Base-by-base conservation (phyloP, 83 land plant species). In the Isoetes engelmannii region DNA sequence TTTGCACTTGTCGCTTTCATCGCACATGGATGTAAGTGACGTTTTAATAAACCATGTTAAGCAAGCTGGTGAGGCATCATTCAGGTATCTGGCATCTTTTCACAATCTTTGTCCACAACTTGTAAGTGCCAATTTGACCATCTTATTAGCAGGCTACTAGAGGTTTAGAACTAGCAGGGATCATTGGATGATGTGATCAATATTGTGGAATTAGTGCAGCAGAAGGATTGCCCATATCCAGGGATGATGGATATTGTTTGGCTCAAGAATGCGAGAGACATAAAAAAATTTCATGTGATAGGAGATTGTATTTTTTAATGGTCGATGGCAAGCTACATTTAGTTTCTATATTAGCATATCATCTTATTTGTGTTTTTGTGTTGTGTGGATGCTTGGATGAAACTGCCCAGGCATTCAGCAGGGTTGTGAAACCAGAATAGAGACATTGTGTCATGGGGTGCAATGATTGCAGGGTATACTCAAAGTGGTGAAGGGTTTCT, bases 201-300 rank as follows among this genome's bases (percentile, higher is more conserved):
- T 4, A 4, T 67, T 10, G 18, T 5, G 3, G 8, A 5, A 7
- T 67, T 54, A 7, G 1, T 47, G 67, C 48, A 51, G 6, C 66
- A 47, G 15, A 17, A 67, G 13, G 69, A 9, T 47, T 49, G n/a
- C 65, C 7, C 69, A 47, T 47, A 67, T 54, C 66, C n/a, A 67
- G 69, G 19, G 56, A 49, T 7, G 12, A 42, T 48, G 48, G 5
- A 49, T 49, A 67, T 54, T 0, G 50, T 46, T 17, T 67, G 28
- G 46, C 48, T 10, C 67, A 49, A 67, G 56, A 48, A 49, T 48
- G 45, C 45, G 47, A 45, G 12, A 6, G 65, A 49, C 6, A 15
- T 0, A 67, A 49, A 9, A 15, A 47, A 0, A 4, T 28, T 6
- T 3, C 6, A 17, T 17, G 37, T 47, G 69, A 43, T 20, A 46